A percentile compares a stretch with the other conserved stretches of the same genome.
These are phyloP conservation scores for Yamadazyma dendronema DNA, from an alignment of 1,139 yeast genomes.

Conservation along the genomic window DNA sequence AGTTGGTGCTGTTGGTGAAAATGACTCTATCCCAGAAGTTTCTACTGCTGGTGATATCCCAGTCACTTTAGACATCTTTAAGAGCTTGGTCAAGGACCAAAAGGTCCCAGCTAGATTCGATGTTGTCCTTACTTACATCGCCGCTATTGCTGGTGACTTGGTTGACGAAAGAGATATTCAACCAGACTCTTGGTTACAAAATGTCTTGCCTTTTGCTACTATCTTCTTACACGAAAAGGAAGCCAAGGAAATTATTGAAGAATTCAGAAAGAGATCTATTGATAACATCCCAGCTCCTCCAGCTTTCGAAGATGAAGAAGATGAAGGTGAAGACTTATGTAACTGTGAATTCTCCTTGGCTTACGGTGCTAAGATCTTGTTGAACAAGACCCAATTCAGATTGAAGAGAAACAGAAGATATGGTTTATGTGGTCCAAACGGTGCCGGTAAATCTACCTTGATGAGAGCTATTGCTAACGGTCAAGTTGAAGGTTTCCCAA, in stretches of 20 bases:
- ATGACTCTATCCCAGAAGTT: slow-evolving; percentile 90
- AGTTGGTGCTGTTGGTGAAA: slow-evolving; percentile 94
- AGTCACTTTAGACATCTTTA: slow-evolving; percentile 82
- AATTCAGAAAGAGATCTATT: slow-evolving; percentile 92
- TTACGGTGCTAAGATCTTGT: slow-evolving; percentile 99
- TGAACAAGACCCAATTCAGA: slow-evolving; percentile 98
- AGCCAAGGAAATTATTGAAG: slow-evolving; percentile 88
- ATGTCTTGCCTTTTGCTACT: slow-evolving; percentile 91
- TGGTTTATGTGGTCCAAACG: slow-evolving; percentile 99
- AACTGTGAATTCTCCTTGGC: slow-evolving; percentile 99
- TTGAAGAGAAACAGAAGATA: slow-evolving; percentile 99
- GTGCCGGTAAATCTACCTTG: slow-evolving; percentile 99
- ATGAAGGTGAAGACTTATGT: slow-evolving; percentile 99
- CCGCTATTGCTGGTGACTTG: slow-evolving; percentile 98
- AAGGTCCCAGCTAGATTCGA: slow-evolving; percentile 72
- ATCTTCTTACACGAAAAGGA: slow-evolving; percentile 92
- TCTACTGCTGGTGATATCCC: slow-evolving; percentile 96
- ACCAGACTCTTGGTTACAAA: slow-evolving; percentile 85
- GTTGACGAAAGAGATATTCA: slow-evolving; percentile 97
- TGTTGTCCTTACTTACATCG: slow-evolving; percentile 74
- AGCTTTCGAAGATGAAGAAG: slow-evolving; percentile 96
- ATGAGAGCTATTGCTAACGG: slow-evolving; percentile 99
- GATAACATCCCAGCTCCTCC: slow-evolving; percentile 98
- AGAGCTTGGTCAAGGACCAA: slow-evolving; percentile 65
- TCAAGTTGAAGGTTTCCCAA: slow-evolving; percentile 99